A percentile compares a stretch with the other conserved stretches of the same genome.
These are phyloP conservation scores for Hydnum rufescens DNA, from an alignment of 768 basidiomycete species.

Conservation along the genomic window DNA sequence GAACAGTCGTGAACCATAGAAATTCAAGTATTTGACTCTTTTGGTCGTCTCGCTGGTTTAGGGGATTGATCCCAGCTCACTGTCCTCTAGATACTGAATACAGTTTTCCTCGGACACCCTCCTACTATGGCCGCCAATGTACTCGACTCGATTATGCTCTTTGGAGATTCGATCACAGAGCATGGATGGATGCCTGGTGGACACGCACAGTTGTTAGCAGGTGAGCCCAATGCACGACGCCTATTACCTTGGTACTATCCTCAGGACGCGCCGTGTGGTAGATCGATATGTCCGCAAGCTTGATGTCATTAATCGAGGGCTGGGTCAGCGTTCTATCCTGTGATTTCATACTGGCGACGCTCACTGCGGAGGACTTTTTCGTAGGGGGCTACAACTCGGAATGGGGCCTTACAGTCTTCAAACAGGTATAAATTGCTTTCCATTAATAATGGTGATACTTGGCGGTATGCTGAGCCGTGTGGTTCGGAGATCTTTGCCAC, in stretches of 20 bases:
- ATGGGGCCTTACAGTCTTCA: conserved; percentile 65
- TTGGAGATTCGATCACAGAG: conserved; percentile 73
- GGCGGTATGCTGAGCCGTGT: neutral
- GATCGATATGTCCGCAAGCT: conserved; percentile 62
- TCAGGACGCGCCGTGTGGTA: conserved; percentile 15
- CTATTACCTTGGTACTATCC: conserved; percentile 8
- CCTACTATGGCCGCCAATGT: neutral
- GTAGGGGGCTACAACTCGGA: conserved; percentile 58
- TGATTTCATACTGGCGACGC: neutral
- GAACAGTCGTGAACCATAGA: no score
- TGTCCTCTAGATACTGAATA: no score
- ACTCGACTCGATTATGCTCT: conserved; percentile 45
- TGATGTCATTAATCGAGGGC: conserved; percentile 74
- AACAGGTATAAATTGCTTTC: conserved; percentile 33
- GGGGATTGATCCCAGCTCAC: no score
- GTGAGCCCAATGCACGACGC: conserved; percentile 22
- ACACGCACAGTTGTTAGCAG: conserved; percentile 45
- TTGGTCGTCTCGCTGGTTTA: no score
- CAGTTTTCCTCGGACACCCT: no score
- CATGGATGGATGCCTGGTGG: conserved; percentile 39
- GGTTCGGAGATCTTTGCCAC: conserved; percentile 35
- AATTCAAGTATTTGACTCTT: no score
- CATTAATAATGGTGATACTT: neutral
- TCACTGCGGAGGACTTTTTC: neutral
- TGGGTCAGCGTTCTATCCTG: conserved; percentile 17